A percentile compares a stretch with the other conserved stretches of the same genome.
phyloP scores from a whole-genome alignment of 352 stramenopile genomes.

The Globisporangium perplexum region DNA sequence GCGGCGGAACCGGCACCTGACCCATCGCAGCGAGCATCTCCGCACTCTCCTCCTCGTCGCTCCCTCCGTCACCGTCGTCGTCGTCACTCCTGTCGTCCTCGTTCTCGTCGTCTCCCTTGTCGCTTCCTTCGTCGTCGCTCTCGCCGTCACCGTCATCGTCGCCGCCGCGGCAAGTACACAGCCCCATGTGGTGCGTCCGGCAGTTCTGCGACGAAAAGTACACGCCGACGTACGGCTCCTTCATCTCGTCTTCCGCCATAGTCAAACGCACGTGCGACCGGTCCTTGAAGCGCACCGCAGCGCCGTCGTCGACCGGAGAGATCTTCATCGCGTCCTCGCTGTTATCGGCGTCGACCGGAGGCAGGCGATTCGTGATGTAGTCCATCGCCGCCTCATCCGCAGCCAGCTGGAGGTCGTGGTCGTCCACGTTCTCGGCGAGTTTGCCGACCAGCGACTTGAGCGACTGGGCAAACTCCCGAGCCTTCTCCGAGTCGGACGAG shows the following conservation, averaged over 20 bases:
- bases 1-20: slow-evolving; percentile 33
- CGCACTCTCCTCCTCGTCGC: slow-evolving; percentile 22
- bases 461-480: slow-evolving; percentile 36
- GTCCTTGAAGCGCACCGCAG: slow-evolving; percentile 55
- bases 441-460: slow-evolving; percentile 48
- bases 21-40: slow-evolving; percentile 26
- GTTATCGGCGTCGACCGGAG: slow-evolving; percentile 22
- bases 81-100: slow-evolving; percentile 21
- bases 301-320: slow-evolving; percentile 35
- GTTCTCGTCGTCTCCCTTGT: slow-evolving; percentile 23
- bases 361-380: slow-evolving; percentile 68
- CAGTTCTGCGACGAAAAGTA: slow-evolving; percentile 79
- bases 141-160: slow-evolving; percentile 18
- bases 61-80: slow-evolving; percentile 26
- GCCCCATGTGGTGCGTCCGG: slow-evolving; percentile 75
- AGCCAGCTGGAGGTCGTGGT: slow-evolving; percentile 56
- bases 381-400: slow-evolving; percentile 75
- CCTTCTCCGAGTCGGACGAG: slow-evolving; percentile 25
- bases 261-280: slow-evolving; percentile 63
- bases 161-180: slow-evolving; percentile 51
- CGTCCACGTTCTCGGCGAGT: slow-evolving; percentile 38
- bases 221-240: slow-evolving; percentile 56
- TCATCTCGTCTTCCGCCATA: slow-evolving; percentile 51
- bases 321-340: slow-evolving; percentile 6
- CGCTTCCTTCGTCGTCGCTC: slow-evolving; percentile 15